Evolutionary conservation across 805 yeast species (phyloP), one percentile per base, ranked within the genome.

Genomic region (Kluyveromyces nonfermentans): DNA sequence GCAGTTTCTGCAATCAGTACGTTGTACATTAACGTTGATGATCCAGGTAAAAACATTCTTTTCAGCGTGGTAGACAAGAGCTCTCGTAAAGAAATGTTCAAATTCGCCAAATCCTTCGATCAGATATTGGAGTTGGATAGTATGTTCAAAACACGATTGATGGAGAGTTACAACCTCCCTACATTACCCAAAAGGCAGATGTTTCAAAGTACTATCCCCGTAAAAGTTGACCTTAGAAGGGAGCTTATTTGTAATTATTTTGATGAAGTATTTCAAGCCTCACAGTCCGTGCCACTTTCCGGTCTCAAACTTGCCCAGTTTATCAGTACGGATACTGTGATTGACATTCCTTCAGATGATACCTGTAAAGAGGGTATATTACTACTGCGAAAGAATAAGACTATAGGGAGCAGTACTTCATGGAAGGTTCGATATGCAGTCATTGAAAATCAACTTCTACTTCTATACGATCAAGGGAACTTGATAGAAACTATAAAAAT

Each of bases 371-470:
- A 80, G 57, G 89, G 90, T 0, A 77, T 72, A 54, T 62, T 85
- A 38, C 63, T 83, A 12, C 73, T 85, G 47, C 70, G 82, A 37
- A 75, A 78, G 42, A 80, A 81, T 17, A 63, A 63, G 38, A 52
- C 68, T 5, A 37, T 63, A 53, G 82, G 85, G 7, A 64, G 80
- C 43, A 82, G 82, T 2, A 66, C 69, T 28, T 67, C 65, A 21
- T 84, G 94, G 94, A 81, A 78, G 55, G 71, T 77, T 4, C 64
- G 85, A 41, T 81, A 82, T 71, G 82, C 83, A 59, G 77, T 76
- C 35, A 70, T 82, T 16, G 82, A 78, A 46, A 81, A 82, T 0
- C 77, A 79, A 2, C 62, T 57, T 25, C 63, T 84, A 40, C 75
- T 75, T 42, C 68, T 82, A 18, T 74, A 68, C 50, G 90, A 84